Evolutionary conservation across 2,329 filamentous ascomycete genomes (phyloP).

Genomic region (Penicillium occitanis): DNA sequence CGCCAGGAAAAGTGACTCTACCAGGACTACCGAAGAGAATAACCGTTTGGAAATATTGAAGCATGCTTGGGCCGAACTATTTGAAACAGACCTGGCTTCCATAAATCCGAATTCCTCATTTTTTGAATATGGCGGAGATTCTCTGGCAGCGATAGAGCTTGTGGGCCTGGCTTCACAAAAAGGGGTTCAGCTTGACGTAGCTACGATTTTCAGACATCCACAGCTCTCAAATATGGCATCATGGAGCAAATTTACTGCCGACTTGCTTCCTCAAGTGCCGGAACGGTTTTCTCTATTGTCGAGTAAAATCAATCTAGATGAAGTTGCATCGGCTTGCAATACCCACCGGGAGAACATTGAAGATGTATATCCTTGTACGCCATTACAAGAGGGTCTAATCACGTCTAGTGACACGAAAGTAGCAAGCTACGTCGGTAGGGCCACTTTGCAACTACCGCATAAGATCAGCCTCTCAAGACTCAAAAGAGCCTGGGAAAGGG

Average conservation of each 20-base stretch:
- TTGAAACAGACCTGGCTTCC: background rate
- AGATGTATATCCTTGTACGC: slow-evolving; percentile 45
- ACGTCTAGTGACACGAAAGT: slow-evolving; percentile 46
- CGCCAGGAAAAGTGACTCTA: background rate
- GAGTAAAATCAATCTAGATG: background rate
- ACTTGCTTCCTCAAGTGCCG: background rate
- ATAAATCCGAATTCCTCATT: background rate
- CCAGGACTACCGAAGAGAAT: background rate
- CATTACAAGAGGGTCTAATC: slow-evolving; percentile 45
- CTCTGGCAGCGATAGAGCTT: slow-evolving; percentile 1
- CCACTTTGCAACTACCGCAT: slow-evolving; percentile 28
- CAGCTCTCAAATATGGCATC: background rate
- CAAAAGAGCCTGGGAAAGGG: slow-evolving; percentile 26
- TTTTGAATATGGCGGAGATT: slow-evolving; percentile 9
- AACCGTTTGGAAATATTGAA: background rate
- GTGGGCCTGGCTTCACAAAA: background rate
- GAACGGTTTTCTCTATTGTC: background rate
- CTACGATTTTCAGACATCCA: slow-evolving; percentile 7
- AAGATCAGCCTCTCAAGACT: slow-evolving; percentile 28
- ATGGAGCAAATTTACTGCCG: background rate
- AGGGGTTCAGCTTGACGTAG: background rate
- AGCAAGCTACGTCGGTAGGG: slow-evolving; percentile 42
- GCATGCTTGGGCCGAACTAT: background rate
- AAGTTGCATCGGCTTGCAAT: slow-evolving; percentile 25
- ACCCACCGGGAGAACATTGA: slow-evolving; percentile 30